Conservation (phyloP, 108 stramenopile species). For the Cyclotella baltica region DNA sequence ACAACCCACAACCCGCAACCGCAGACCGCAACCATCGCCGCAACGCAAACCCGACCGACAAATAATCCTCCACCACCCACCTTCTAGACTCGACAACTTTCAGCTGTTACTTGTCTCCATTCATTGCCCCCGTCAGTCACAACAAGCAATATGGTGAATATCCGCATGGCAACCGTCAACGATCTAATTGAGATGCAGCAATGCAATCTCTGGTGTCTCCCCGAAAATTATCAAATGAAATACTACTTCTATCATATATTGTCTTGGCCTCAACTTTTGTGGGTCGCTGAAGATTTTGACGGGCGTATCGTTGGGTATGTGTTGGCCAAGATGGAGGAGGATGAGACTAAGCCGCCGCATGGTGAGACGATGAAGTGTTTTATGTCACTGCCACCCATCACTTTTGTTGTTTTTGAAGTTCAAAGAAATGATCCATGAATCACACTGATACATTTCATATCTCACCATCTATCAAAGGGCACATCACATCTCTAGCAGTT, state of each 20-base stretch:
- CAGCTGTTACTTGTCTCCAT: background rate
- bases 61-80: background rate
- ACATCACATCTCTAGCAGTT: constrained; percentile 98
- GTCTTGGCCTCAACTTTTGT: constrained; percentile 98
- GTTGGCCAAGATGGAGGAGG: constrained; percentile 98
- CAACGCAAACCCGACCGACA: too few species aligned
- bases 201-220: constrained; percentile 98
- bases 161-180: constrained; percentile 87
- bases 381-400: too few species aligned
- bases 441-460: too few species aligned
- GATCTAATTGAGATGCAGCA: constrained; percentile 98
- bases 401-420: background rate
- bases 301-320: constrained; percentile 98
- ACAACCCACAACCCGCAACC: too few species aligned
- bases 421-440: too few species aligned
- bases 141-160: constrained; percentile 78
- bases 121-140: background rate
- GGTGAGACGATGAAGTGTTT: too few species aligned
- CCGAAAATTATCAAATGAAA: constrained; percentile 98
- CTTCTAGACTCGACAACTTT: background rate
- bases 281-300: constrained; percentile 96
- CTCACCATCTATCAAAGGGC: too few species aligned
- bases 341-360: constrained; percentile 69
- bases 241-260: constrained; percentile 99
- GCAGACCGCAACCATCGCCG: too few species aligned